Evolutionary conservation across 306 rosid species (phyloP).

Genomic region (Cercis canadensis): DNA sequence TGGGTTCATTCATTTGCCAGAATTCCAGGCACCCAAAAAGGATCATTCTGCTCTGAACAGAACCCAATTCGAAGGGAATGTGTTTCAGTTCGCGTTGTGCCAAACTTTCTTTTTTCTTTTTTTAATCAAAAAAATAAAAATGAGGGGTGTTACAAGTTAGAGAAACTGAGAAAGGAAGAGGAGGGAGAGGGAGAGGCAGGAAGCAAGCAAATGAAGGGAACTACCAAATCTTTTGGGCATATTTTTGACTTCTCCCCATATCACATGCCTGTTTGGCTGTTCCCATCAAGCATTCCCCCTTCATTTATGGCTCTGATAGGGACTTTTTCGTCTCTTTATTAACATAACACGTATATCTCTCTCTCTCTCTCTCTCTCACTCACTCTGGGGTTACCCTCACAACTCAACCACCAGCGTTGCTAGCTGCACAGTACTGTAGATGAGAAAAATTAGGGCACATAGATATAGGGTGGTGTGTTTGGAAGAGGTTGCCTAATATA

Average conservation of each 20-base stretch:
- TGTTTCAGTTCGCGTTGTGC: background rate
- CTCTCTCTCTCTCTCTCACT: background rate
- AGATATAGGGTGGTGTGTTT: background rate
- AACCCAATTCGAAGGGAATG: conserved; percentile 28
- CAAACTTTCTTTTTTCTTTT: no score
- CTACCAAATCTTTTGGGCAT: conserved; percentile 56
- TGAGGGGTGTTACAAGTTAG: no score
- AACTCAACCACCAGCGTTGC: no score
- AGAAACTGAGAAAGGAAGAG: no score
- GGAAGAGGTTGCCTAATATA: conserved; percentile 22
- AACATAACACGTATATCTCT: background rate
- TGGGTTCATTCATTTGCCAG: conserved; percentile 9
- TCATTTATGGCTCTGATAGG: conserved; percentile 57
- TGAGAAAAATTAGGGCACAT: no score
- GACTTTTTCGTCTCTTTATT: conserved; percentile 38
- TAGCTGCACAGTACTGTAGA: no score
- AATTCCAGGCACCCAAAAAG: conserved; percentile 39
- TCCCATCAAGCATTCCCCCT: conserved; percentile 36
- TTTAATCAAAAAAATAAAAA: no score
- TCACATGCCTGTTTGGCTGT: conserved; percentile 48
- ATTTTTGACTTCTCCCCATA: conserved; percentile 36
- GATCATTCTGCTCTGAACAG: conserved; percentile 19
- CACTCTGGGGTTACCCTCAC: no score
- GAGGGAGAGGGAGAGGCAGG: background rate
- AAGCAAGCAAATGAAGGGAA: background rate